phyloP scores from a whole-genome alignment of 1,284 basidiomycete species.

The Sutorius eximius region DNA sequence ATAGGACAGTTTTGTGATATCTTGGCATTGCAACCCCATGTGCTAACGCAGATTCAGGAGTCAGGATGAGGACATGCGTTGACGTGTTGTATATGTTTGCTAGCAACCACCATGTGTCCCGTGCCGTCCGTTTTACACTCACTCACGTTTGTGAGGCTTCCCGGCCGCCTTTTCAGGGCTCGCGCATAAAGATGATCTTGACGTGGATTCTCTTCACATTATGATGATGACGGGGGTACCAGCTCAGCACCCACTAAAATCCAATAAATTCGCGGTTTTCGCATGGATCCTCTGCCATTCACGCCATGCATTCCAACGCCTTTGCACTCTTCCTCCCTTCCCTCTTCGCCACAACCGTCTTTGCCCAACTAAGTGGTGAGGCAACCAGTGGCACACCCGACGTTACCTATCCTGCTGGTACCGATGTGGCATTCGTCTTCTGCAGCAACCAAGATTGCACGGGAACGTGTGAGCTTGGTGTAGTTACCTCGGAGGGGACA shows the following conservation, averaged over 20 bases:
- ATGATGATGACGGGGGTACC: no score
- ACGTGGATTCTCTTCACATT: neutral
- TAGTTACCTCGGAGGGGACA: no score
- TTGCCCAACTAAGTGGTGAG: neutral
- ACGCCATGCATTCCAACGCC: neutral
- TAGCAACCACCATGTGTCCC: no score
- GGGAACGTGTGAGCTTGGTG: neutral
- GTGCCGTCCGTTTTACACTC: no score
- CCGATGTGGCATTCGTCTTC: neutral
- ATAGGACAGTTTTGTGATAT: neutral
- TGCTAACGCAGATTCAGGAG: neutral
- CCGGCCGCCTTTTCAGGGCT: neutral
- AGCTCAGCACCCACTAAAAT: neutral
- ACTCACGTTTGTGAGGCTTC: neutral
- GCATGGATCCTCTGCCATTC: neutral
- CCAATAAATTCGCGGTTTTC: neutral
- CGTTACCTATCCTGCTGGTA: neutral
- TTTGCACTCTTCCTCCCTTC: neutral
- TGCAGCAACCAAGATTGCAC: constrained; percentile 1
- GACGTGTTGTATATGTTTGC: neutral
- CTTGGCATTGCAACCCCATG: neutral
- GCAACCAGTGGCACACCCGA: neutral
- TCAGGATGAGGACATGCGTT: no score
- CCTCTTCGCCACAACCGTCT: neutral
- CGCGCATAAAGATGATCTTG: neutral